A percentile compares a stretch with the other conserved stretches of the same genome.
These are phyloP conservation scores for Suillus clintonianus DNA, from an alignment of 768 basidiomycete species.

Conservation along the genomic window DNA sequence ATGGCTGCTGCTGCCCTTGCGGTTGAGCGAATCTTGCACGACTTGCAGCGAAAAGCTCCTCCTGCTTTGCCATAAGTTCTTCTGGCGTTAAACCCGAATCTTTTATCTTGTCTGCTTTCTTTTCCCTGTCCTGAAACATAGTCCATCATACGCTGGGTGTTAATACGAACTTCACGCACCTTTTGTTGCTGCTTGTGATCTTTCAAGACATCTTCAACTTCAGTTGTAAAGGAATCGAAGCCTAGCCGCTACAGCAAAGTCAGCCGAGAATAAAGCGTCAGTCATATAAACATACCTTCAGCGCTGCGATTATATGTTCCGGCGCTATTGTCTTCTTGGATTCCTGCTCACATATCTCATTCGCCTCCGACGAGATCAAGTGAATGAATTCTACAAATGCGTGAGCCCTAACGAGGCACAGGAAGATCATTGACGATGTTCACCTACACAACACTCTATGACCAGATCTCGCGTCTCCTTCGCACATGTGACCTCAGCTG, in stretches of 20 bases:
- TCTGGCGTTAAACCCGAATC: conserved; percentile 89
- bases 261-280: neutral
- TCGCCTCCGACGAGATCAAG: conserved; percentile 94
- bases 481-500: conserved; percentile 82
- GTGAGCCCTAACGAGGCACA: conserved; percentile 16
- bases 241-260: conserved; percentile 70
- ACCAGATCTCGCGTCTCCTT: conserved; percentile 98
- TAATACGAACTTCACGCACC: conserved; percentile 43
- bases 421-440: conserved; percentile 39
- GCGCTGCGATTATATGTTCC: conserved; percentile 90
- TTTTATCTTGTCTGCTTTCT: conserved; percentile 89
- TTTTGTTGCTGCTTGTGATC: conserved; percentile 97
- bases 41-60: conserved; percentile 90
- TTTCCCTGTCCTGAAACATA: conserved; percentile 72
- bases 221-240: conserved; percentile 86
- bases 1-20: conserved; percentile 39
- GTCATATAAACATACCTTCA: conserved; percentile 60
- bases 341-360: conserved; percentile 97
- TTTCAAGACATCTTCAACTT: conserved; percentile 90
- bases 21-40: conserved; percentile 74
- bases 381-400: conserved; percentile 86
- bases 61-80: conserved; percentile 85
- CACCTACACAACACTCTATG: conserved; percentile 99
- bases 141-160: neutral
- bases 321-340: conserved; percentile 99